These are phyloP conservation scores for Tylopilus vinaceipallidus DNA, from an alignment of 768 basidiomycete species.

Conservation along the genomic window DNA sequence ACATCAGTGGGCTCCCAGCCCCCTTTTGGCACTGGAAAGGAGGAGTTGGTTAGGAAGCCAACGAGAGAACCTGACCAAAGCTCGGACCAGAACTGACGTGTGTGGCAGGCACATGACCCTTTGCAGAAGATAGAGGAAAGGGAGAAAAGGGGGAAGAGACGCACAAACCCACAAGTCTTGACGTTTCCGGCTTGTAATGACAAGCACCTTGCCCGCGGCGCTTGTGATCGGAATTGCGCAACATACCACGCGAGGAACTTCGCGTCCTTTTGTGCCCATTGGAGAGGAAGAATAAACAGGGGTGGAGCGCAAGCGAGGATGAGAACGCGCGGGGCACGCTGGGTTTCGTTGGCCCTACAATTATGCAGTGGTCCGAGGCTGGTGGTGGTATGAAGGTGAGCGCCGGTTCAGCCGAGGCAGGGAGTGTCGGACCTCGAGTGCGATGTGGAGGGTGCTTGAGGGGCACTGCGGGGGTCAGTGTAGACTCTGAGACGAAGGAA, in stretches of 20 bases:
- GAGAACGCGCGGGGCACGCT: neutral
- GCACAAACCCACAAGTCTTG: slow-evolving; percentile 85
- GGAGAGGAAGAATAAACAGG: slow-evolving; percentile 4
- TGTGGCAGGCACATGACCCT: neutral
- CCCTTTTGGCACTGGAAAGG: slow-evolving; percentile 78
- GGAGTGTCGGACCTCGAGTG: slow-evolving; percentile 9
- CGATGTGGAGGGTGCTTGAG: slow-evolving; percentile 8
- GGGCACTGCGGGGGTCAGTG: slow-evolving; percentile 14
- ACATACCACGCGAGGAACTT: slow-evolving; percentile 82
- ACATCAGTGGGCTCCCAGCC: slow-evolving; percentile 86
- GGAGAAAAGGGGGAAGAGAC: slow-evolving; percentile 36
- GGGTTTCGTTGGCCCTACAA: neutral
- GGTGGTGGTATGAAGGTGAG: slow-evolving; percentile 12
- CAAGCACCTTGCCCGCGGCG: slow-evolving; percentile 71
- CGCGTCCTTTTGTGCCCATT: slow-evolving; percentile 70
- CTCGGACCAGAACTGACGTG: neutral
- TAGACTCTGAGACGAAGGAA: slow-evolving; percentile 9
- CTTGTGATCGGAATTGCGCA: slow-evolving; percentile 85
- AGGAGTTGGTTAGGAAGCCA: slow-evolving; percentile 5
- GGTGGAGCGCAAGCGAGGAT: slow-evolving; percentile 1
- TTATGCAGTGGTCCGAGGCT: slow-evolving; percentile 1
- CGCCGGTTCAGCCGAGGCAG: neutral
- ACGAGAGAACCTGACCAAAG: neutral
- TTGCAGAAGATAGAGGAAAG: neutral
- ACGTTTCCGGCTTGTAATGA: slow-evolving; percentile 82